These are phyloP conservation scores for Globisporangium middletonii DNA, from an alignment of 352 stramenopile species.

Conservation along the genomic window DNA sequence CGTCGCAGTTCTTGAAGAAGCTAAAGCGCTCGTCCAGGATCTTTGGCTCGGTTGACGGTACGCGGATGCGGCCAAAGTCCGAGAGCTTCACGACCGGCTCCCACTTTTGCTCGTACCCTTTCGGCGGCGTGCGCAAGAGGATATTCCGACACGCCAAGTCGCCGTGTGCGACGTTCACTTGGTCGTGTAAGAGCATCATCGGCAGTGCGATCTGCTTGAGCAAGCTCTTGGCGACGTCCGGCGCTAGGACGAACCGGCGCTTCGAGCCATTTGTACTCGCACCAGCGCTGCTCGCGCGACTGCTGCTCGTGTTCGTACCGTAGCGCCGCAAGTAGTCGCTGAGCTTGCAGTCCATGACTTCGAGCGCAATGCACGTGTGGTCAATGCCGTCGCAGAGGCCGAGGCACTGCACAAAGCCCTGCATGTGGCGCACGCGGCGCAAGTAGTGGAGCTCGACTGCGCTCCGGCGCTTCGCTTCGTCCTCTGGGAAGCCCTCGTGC, in stretches of 20 bases:
- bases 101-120: conserved; percentile 78
- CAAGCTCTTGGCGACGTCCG: conserved; percentile 46
- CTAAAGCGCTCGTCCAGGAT: conserved; percentile 71
- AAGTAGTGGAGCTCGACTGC: conserved; percentile 79
- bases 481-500: conserved; percentile 62
- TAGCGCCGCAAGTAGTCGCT: conserved; percentile 80
- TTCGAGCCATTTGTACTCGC: conserved; percentile 12
- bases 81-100: conserved; percentile 79
- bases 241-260: conserved; percentile 53
- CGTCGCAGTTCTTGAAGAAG: conserved; percentile 82
- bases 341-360: conserved; percentile 87
- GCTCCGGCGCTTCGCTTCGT: conserved; percentile 76
- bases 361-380: conserved; percentile 79
- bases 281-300: neutral
- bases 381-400: conserved; percentile 78
- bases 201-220: conserved; percentile 70
- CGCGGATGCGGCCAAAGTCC: conserved; percentile 78
- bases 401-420: conserved; percentile 77
- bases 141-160: conserved; percentile 86
- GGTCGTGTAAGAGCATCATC: conserved; percentile 77
- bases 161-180: conserved; percentile 73
- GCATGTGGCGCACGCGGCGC: conserved; percentile 64
- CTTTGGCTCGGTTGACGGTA: conserved; percentile 52
- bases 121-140: conserved; percentile 68
- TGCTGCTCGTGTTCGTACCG: conserved; percentile 24